Evolutionary conservation across 176 grass and related monocot genomes (phyloP).

Genomic region (Oryza officinalis): DNA sequence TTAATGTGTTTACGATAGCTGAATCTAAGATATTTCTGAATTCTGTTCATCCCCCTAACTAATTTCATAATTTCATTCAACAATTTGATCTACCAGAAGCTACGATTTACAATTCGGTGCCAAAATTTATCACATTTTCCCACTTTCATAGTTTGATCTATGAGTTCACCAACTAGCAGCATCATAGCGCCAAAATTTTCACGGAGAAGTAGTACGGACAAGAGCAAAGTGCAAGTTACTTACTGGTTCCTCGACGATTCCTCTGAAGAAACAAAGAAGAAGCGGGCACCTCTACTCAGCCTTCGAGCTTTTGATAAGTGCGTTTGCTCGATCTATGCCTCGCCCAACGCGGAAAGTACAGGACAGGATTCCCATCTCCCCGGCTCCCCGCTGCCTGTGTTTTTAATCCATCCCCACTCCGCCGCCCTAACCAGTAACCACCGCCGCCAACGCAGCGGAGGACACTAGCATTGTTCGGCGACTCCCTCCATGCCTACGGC

Average conservation of each 20-base stretch:
- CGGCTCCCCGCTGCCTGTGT: neutral
- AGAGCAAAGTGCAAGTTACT: no score
- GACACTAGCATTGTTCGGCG: neutral
- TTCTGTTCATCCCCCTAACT: neutral
- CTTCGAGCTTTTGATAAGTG: no score
- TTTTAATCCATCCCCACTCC: neutral
- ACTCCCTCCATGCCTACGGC: neutral
- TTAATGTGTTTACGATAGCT: neutral
- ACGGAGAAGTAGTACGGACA: neutral
- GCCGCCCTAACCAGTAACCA: neutral
- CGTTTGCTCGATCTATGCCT: neutral
- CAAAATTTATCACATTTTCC: neutral
- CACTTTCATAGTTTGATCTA: neutral
- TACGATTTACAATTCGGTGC: neutral
- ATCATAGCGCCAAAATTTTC: neutral
- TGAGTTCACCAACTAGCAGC: neutral
- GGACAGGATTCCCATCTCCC: no score
- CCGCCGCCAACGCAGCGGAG: neutral
- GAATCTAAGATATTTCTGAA: neutral
- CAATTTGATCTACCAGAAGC: neutral
- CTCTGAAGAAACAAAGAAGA: no score
- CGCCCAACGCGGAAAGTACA: no score
- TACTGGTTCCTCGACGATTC: no score
- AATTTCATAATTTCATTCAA: neutral
- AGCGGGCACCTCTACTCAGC: no score